phyloP scores from a whole-genome alignment of 2,329 filamentous ascomycete species.

The Aschersonia sp. region DNA sequence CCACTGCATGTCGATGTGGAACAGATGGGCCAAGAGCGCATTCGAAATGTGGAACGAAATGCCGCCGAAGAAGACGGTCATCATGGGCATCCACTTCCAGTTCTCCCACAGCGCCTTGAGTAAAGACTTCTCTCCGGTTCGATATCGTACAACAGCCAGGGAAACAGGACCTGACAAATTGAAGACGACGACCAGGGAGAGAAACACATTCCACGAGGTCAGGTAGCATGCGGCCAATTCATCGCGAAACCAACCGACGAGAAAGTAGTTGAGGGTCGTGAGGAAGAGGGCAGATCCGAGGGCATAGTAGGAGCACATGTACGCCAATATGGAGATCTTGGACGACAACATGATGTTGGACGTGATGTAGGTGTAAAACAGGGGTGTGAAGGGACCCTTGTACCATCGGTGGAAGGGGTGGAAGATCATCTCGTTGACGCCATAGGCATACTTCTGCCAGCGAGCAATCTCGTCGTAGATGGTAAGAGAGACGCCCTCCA shows the following conservation, averaged over 20 bases:
- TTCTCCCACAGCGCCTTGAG: conserved; percentile 27
- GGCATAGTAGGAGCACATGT: conserved; percentile 60
- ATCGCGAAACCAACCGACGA: conserved; percentile 58
- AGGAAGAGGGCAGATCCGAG: conserved; percentile 54
- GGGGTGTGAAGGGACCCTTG: conserved; percentile 48
- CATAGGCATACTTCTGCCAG: conserved; percentile 64
- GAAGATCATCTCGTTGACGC: conserved; percentile 58
- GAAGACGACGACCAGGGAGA: conserved; percentile 51
- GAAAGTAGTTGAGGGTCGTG: conserved; percentile 55
- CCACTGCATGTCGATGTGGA: conserved; percentile 31
- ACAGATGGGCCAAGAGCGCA: conserved; percentile 26
- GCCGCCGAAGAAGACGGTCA: conserved; percentile 29
- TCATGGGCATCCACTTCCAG: conserved; percentile 46
- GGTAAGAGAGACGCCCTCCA: conserved; percentile 59
- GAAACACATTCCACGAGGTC: conserved; percentile 50
- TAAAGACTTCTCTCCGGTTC: conserved; percentile 38
- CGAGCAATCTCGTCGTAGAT: conserved; percentile 59
- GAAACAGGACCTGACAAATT: conserved; percentile 44
- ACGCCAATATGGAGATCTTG: conserved; percentile 58
- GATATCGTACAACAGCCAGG: conserved; percentile 48
- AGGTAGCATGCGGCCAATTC: conserved; percentile 53
- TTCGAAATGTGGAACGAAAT: conserved; percentile 26
- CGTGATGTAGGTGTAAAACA: conserved; percentile 46
- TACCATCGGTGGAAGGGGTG: conserved; percentile 51
- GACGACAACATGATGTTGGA: conserved; percentile 49